Evolutionary conservation across 2,329 filamentous ascomycete genomes (phyloP), one percentile per base, ranked within the genome.

Genomic region (Fusarium sp.): DNA sequence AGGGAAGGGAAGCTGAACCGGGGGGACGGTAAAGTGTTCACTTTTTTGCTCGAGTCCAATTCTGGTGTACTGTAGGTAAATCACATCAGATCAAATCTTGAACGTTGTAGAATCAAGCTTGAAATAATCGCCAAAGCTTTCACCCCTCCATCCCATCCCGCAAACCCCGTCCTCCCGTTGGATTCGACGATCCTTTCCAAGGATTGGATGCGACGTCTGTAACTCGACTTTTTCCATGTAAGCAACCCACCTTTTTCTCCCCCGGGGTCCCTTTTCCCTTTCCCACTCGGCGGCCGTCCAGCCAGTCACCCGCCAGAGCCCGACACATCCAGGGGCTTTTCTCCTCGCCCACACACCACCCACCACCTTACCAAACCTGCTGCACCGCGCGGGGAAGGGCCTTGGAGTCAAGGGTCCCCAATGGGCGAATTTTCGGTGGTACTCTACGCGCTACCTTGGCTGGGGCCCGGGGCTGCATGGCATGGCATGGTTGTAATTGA

Each of bases 341-440:
- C 14, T 4, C n/a, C 11, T 27, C 29, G 27, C 58, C 65, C 71
- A 73, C 62, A 41, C n/a, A n/a, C 65, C 71, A 73, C 62, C 33
- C 33, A 18, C 64, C 64, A 65, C 64, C 37, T 59, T 59, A 39
- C 35, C 29, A 5, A 24, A 43, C 29, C 29, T 45, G 20, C 62
- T 48, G 33, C 33, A 35, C n/a, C 14, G 64, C 72, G 74, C 74
- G 74, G 72, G 76, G 76, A 74, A 74, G 65, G 50, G 35, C 45
- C 66, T 50, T 48, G 33, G 24, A 52, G 45, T 45, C 50, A 43
- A 65, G 52, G 45, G 60, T 43, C 69, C 71, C 75, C 68, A 75
- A 81, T 80, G 79, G 80, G 78, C 70, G 73, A 75, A 80, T 79
- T 77, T 80, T 82, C 81, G 80, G 81, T 80, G 76, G 76, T 82